Conservation (phyloP, 345 rosid genomes). For the Pistacia integerrima region DNA sequence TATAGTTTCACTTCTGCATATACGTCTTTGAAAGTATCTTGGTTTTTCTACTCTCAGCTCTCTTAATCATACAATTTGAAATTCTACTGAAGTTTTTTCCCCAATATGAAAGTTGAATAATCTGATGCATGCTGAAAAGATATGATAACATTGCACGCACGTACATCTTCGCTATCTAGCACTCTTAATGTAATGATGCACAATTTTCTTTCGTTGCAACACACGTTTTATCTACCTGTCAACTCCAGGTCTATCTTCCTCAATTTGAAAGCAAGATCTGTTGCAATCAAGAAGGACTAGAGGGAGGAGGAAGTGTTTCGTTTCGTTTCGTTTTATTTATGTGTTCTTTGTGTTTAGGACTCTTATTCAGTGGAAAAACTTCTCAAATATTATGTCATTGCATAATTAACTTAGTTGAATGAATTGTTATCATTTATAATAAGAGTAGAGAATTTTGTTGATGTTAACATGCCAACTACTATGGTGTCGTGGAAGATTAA, state of each 20-base stretch:
- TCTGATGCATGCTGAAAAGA: no score
- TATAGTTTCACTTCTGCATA: neutral
- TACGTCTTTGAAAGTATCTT: neutral
- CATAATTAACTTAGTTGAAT: neutral
- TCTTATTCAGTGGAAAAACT: neutral
- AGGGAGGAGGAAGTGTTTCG: neutral
- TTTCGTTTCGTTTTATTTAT: no score
- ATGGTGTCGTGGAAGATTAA: neutral
- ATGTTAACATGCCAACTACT: conserved; percentile 14
- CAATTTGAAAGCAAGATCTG: conserved; percentile 80
- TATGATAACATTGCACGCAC: neutral
- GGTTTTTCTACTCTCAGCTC: no score
- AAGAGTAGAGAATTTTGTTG: neutral
- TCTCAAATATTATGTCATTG: neutral
- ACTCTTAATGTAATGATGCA: neutral
- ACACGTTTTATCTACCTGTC: neutral
- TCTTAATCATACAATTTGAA: no score
- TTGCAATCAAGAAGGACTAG: conserved; percentile 59
- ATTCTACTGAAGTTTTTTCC: no score
- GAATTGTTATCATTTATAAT: neutral
- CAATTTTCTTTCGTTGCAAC: neutral
- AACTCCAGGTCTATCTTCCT: conserved; percentile 73
- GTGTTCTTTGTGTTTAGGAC: neutral
- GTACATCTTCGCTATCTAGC: neutral
- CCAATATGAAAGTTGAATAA: no score